Evolutionary conservation across 345 rosid genomes (phyloP).

Genomic region (Populus davidiana): DNA sequence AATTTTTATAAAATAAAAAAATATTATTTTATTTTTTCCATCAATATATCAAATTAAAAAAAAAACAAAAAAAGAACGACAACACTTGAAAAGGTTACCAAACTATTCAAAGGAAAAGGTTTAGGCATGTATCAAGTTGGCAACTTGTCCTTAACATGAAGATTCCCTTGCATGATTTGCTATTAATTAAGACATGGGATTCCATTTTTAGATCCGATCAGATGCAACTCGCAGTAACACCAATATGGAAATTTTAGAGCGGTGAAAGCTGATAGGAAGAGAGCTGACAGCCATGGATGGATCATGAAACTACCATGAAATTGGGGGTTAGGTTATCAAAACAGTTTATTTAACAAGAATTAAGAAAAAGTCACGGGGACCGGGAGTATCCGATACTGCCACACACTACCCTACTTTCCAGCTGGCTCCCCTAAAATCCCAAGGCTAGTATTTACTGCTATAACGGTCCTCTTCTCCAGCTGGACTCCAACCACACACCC

Average conservation of each 20-base stretch:
- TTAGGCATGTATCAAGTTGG: too few species aligned
- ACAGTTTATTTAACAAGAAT: background rate
- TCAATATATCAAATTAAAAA: too few species aligned
- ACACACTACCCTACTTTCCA: constrained; percentile 23
- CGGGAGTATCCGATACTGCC: background rate
- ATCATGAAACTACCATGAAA: background rate
- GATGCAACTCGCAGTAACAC: too few species aligned
- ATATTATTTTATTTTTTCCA: too few species aligned
- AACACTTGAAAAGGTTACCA: too few species aligned
- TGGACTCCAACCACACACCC: constrained; percentile 43
- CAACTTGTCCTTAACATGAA: too few species aligned
- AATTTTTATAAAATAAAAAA: too few species aligned
- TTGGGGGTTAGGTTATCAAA: background rate
- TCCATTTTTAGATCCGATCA: too few species aligned
- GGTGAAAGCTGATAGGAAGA: background rate
- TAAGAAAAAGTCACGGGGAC: background rate
- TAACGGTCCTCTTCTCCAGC: constrained; percentile 68
- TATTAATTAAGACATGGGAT: too few species aligned
- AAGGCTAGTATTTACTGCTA: constrained; percentile 15
- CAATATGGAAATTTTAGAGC: too few species aligned
- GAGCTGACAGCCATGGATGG: background rate
- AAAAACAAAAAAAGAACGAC: too few species aligned
- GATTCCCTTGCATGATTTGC: background rate
- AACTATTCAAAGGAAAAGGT: too few species aligned
- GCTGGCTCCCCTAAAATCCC: constrained; percentile 39